These are phyloP conservation scores for Kodamaea ohmeri DNA, from an alignment of 1,139 yeast species.

Conservation along the genomic window DNA sequence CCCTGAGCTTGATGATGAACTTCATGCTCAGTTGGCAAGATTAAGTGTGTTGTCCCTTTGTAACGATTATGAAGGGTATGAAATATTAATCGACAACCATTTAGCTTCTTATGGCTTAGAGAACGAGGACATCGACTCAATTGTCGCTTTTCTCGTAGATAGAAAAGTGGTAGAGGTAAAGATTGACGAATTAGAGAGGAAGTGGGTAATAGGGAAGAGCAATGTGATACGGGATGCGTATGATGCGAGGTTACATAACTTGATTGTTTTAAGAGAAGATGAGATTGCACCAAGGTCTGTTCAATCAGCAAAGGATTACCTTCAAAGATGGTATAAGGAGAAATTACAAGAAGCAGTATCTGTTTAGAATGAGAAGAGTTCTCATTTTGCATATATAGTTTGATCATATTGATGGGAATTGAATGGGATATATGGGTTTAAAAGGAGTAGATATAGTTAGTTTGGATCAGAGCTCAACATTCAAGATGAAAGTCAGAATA, in stretches of 20 bases:
- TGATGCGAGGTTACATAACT: conserved; percentile 21
- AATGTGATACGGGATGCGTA: conserved; percentile 31
- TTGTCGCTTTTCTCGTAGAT: conserved; percentile 24
- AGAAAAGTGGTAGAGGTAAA: conserved; percentile 24
- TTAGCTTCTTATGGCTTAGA: conserved; percentile 24
- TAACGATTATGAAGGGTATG: conserved; percentile 25
- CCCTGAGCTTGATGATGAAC: conserved; percentile 15
- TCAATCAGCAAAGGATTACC: conserved; percentile 16
- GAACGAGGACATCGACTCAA: conserved; percentile 20
- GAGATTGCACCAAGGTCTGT: conserved; percentile 24
- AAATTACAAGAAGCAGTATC: conserved; percentile 14
- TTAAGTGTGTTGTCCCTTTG: conserved; percentile 28
- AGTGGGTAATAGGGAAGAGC: conserved; percentile 21
- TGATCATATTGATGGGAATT: too few relatives aligned
- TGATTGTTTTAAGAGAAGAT: conserved; percentile 22
- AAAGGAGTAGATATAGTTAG: too few relatives aligned
- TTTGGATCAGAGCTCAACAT: too few relatives aligned
- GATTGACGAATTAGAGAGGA: conserved; percentile 27
- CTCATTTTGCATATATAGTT: too few relatives aligned
- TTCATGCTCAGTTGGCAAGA: conserved; percentile 25
- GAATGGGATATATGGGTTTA: too few relatives aligned
- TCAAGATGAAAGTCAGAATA: too few relatives aligned
- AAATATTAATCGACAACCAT: conserved; percentile 16
- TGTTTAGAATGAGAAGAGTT: neutral
- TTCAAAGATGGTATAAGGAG: conserved; percentile 24